Evolutionary conservation across 2,329 filamentous ascomycete genomes (phyloP).

Genomic region (Fusarium ramigenum): DNA sequence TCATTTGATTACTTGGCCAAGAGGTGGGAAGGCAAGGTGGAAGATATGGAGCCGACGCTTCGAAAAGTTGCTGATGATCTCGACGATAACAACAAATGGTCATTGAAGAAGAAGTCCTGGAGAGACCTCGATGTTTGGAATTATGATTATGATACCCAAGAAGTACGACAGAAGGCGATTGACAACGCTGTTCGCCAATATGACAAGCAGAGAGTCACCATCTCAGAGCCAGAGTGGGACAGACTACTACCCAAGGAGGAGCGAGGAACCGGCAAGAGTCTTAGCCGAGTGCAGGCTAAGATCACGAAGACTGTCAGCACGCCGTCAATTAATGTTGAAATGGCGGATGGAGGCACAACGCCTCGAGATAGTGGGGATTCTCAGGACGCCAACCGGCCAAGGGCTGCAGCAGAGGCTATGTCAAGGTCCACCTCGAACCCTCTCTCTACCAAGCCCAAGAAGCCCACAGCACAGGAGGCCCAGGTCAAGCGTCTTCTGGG

Average conservation of each 20-base stretch:
- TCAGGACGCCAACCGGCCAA: slow-evolving; percentile 44
- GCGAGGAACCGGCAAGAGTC: slow-evolving; percentile 65
- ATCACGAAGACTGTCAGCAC: slow-evolving; percentile 60
- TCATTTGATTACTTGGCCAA: slow-evolving; percentile 58
- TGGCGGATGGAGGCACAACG: slow-evolving; percentile 58
- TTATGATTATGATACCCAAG: slow-evolving; percentile 63
- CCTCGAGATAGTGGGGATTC: slow-evolving; percentile 51
- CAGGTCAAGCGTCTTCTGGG: slow-evolving; percentile 65
- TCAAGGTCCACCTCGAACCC: slow-evolving; percentile 62
- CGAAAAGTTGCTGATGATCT: slow-evolving; percentile 68
- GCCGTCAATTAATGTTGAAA: slow-evolving; percentile 61
- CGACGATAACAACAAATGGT: slow-evolving; percentile 60
- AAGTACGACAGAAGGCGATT: slow-evolving; percentile 67
- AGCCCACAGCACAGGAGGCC: slow-evolving; percentile 61
- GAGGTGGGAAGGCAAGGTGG: slow-evolving; percentile 61
- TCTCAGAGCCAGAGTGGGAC: slow-evolving; percentile 69
- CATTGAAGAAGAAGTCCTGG: slow-evolving; percentile 66
- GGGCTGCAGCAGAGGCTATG: slow-evolving; percentile 54
- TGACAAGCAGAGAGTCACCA: slow-evolving; percentile 66
- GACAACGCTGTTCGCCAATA: slow-evolving; percentile 69
- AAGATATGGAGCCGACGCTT: slow-evolving; percentile 64
- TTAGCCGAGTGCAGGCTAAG: slow-evolving; percentile 69
- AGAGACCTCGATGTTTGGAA: slow-evolving; percentile 73
- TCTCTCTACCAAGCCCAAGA: slow-evolving; percentile 64
- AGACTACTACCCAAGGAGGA: slow-evolving; percentile 66